Conservation (phyloP, 352 stramenopile species). For the Phytophthora ohioensis region DNA sequence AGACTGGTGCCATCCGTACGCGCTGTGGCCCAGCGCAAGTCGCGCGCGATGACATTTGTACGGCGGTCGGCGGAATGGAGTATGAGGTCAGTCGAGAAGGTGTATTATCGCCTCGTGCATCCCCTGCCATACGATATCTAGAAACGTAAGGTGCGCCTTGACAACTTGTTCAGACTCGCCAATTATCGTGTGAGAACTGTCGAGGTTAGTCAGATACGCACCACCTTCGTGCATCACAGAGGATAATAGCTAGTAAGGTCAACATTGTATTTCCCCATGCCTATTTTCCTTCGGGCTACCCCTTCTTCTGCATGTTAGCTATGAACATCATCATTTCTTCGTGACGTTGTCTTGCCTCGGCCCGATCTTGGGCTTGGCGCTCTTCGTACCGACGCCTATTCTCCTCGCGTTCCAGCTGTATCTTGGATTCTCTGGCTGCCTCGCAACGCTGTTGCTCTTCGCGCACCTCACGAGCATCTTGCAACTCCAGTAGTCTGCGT, state of each 20-base stretch:
- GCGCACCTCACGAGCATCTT: background rate
- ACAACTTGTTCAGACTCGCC: background rate
- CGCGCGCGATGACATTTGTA: background rate
- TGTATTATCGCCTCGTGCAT: background rate
- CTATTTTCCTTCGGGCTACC: background rate
- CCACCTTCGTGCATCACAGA: background rate
- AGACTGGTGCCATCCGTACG: background rate
- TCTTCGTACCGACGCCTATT: conserved; percentile 2
- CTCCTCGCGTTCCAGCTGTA: conserved; percentile 10
- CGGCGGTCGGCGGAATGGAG: too few species aligned
- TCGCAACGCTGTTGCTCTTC: background rate
- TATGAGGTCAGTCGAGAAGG: background rate
- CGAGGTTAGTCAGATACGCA: background rate
- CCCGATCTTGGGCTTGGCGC: background rate
- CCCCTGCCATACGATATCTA: background rate
- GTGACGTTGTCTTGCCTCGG: conserved; percentile 1
- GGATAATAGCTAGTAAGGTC: background rate
- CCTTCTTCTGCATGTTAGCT: background rate
- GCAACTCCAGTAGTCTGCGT: background rate
- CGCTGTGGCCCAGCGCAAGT: background rate
- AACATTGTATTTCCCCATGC: background rate
- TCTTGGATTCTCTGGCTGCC: background rate
- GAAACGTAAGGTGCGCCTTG: background rate
- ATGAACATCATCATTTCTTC: conserved; percentile 22
- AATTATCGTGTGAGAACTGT: background rate